phyloP scores from a whole-genome alignment of 495 filamentous ascomycete genomes.

The Neurospora sp. region DNA sequence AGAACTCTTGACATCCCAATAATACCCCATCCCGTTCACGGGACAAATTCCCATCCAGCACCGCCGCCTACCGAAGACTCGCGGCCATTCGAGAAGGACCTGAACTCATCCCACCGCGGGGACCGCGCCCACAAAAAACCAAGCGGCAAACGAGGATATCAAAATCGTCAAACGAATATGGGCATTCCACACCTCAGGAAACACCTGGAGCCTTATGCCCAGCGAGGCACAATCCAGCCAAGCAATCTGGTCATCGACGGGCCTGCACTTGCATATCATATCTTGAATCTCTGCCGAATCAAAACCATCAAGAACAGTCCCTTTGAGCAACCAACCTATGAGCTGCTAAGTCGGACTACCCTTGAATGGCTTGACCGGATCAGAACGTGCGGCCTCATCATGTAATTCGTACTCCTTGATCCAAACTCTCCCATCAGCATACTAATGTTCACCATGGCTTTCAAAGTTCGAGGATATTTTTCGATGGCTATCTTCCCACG shows the following conservation, averaged over 20 bases:
- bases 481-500: constrained; percentile 63
- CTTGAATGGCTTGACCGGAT: constrained; percentile 53
- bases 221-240: constrained; percentile 32
- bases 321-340: constrained; percentile 50
- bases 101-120: not conserved
- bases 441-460: constrained; percentile 2
- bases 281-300: constrained; percentile 46
- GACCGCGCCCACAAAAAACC: not conserved
- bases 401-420: constrained; percentile 39
- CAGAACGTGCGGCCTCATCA: constrained; percentile 34
- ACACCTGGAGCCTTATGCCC: constrained; percentile 48
- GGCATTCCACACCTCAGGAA: constrained; percentile 57
- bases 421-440: not conserved
- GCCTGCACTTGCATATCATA: constrained; percentile 61
- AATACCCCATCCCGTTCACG: not conserved
- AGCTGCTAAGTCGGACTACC: constrained; percentile 45
- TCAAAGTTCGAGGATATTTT: constrained; percentile 52
- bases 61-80: not conserved
- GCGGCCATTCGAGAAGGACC: not conserved
- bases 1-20: not conserved
- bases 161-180: constrained; percentile 35
- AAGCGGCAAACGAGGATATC: not conserved
- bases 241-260: constrained; percentile 59
- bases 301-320: constrained; percentile 25
- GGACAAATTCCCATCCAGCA: not conserved